Conservation (phyloP, 805 yeast species). For the Candida montana region DNA sequence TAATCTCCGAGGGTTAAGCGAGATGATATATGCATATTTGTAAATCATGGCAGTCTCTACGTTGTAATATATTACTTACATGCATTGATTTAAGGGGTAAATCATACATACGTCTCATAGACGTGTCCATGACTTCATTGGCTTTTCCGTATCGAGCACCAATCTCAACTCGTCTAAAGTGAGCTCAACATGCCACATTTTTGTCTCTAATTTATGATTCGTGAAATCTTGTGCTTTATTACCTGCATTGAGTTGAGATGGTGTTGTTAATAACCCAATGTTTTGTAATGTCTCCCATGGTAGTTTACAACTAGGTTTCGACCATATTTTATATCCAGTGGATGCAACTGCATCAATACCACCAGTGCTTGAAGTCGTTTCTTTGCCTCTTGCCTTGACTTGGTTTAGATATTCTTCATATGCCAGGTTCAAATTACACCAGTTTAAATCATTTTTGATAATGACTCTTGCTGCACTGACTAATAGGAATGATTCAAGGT, state of each 20-base stretch:
- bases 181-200: slow-evolving; percentile 24
- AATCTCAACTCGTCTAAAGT: slow-evolving; percentile 23
- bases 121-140: slow-evolving; percentile 24
- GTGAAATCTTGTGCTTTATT: slow-evolving; percentile 11
- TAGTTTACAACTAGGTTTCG: slow-evolving; percentile 51
- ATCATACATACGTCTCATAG: too few species aligned
- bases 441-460: slow-evolving; percentile 48
- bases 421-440: slow-evolving; percentile 71
- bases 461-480: slow-evolving; percentile 73
- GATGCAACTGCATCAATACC: slow-evolving; percentile 21
- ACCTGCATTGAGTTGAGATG: slow-evolving; percentile 4
- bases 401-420: slow-evolving; percentile 68
- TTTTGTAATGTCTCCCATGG: slow-evolving; percentile 66
- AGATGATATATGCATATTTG: too few species aligned
- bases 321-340: slow-evolving; percentile 50
- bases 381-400: slow-evolving; percentile 40
- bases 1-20: too few species aligned
- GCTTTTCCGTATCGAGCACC: slow-evolving; percentile 11
- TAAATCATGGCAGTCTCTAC: too few species aligned
- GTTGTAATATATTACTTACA: too few species aligned
- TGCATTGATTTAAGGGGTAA: too few species aligned
- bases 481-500: slow-evolving; percentile 63
- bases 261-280: slow-evolving; percentile 16
- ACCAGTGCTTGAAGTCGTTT: slow-evolving; percentile 21
- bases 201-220: slow-evolving; percentile 20